Evolutionary conservation across 2,329 filamentous ascomycete genomes (phyloP), one percentile per base, ranked within the genome.

Genomic region (Claviceps purpurea): DNA sequence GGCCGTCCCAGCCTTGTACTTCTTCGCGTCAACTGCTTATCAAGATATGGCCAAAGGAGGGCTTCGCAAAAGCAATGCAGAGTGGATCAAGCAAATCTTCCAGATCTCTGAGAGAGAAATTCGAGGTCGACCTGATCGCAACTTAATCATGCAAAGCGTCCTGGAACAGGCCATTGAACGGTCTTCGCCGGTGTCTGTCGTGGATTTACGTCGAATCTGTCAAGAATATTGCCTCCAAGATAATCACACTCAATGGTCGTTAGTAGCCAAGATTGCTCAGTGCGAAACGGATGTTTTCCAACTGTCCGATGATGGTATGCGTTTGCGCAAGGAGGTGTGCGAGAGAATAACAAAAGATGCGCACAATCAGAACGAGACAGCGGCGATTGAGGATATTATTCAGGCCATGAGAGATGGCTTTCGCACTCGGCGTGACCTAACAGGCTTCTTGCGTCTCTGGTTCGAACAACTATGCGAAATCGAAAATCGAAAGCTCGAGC

Each of bases 261-360:
- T 77, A 10, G 57, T 75, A 6, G 69, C 66, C 14, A 63, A 62
- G 13, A 58, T 73, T 26, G 67, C 72, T 1, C 62, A 63, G 7
- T 73, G 74, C 45, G 74, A 78, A 40, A 66, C 72, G 0, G 75
- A 76, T 47, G 65, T 72, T 7, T 74, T 78, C 47, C 66, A 70
- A 58, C 69, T 60, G 38, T 65, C 64, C 0, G 64, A 68, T 0
- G 67, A 72, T 2, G 71, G 69, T 1, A 61, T 62, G 7, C 56
- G 56, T 6, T 59, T 77, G 4, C 64, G 77, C 4, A 62, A 67
- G 16, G 62, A 65, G 2, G 60, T 74, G 4, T 69, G 75, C 14
- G 56, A 63, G 24, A 67, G 65, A 43, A 65, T 69, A 13, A 55
- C 60, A 4, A 57, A 56, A 1, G 24, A 55, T 20, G 56, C 55